Percentiles rank a stretch among this genome's conserved stretches.
These are phyloP conservation scores for Neonectria hederae DNA, from an alignment of 2,329 filamentous ascomycete species.

Conservation along the genomic window DNA sequence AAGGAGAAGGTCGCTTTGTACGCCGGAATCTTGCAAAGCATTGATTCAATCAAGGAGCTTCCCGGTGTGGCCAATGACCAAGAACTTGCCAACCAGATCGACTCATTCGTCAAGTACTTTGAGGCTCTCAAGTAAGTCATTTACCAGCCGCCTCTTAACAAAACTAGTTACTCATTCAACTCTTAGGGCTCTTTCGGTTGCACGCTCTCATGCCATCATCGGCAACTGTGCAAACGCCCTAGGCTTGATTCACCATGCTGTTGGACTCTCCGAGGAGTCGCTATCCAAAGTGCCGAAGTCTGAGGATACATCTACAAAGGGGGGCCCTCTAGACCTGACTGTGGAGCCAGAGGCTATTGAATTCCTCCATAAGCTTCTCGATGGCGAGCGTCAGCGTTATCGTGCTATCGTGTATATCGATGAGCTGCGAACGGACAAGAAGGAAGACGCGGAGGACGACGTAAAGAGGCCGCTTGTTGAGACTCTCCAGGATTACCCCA, in stretches of 20 bases:
- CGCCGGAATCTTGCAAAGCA: constrained; percentile 88
- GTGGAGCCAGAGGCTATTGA: constrained; percentile 68
- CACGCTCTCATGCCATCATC: constrained; percentile 81
- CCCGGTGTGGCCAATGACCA: constrained; percentile 89
- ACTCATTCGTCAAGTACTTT: constrained; percentile 84
- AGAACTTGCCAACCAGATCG: constrained; percentile 78
- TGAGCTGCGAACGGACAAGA: constrained; percentile 65
- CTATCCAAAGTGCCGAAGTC: constrained; percentile 56
- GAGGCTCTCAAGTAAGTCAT: constrained; percentile 79
- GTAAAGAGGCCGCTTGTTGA: constrained; percentile 71
- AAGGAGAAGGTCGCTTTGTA: constrained; percentile 91
- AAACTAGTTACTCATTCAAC: constrained; percentile 24
- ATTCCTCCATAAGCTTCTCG: constrained; percentile 69
- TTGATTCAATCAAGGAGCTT: constrained; percentile 89
- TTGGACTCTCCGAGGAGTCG: constrained; percentile 68
- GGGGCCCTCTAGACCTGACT: constrained; percentile 71
- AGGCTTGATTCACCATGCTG: constrained; percentile 81
- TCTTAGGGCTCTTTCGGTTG: constrained; percentile 81
- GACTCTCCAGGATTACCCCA: constrained; percentile 78
- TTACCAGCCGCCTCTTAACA: background rate
- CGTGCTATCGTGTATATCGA: constrained; percentile 87
- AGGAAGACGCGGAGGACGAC: constrained; percentile 48
- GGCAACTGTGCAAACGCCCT: constrained; percentile 80
- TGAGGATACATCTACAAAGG: constrained; percentile 35
- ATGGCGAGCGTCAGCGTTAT: constrained; percentile 79